Base-by-base conservation (phyloP, 108 stramenopile species). In the Parietichytrium sp. region DNA sequence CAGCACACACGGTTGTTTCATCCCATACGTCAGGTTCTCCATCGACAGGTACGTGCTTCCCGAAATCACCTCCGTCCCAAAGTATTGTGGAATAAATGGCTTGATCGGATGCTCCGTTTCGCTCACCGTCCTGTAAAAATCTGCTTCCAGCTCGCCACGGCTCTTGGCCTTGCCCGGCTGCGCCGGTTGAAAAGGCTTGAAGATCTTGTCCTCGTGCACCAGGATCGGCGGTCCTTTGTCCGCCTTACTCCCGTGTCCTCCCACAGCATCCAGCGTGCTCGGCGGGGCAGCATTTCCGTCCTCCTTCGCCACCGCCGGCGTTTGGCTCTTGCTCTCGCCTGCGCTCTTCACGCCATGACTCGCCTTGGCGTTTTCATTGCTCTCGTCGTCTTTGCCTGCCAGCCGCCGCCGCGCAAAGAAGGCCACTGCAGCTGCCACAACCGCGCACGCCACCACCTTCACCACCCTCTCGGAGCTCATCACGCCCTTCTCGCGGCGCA, bases 101-200 rank as follows among this genome's bases (percentile, higher is more conserved):
- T 10, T 49, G 16, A 79, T 15, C 20, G 78, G 48, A 15, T 20
- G 13, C 13, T 72, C 42, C 29, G 10, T 72, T 25, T 72, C 61
- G 1, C 38, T 33, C 38, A 72, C 15, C 2, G 36, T 42, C 61
- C 45, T 72, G 61, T 72, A 72, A 38, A 72, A 72, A 15, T 72
- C 61, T n/a, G 61, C 61, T 42, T 72, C 61, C 3, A 72, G 13
- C 3, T 72, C 61, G n/a, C 61, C 61, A 25, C 61, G 61, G 61
- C 61, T 72, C 61, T 72, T 72, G 42, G 38, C 61, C 61, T 72
- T 72, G 61, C 61, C 61, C 2, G 61, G 61, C 61, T 72, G 61
- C 42, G 61, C 61, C 1, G 61, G 61, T 25, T 72, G 61, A 42
- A 72, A 72, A 6, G 61, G 61, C 42, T 72, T 72, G 15, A 72